phyloP scores from a whole-genome alignment of 1,139 yeast species.

The Hyphopichia fennica region DNA sequence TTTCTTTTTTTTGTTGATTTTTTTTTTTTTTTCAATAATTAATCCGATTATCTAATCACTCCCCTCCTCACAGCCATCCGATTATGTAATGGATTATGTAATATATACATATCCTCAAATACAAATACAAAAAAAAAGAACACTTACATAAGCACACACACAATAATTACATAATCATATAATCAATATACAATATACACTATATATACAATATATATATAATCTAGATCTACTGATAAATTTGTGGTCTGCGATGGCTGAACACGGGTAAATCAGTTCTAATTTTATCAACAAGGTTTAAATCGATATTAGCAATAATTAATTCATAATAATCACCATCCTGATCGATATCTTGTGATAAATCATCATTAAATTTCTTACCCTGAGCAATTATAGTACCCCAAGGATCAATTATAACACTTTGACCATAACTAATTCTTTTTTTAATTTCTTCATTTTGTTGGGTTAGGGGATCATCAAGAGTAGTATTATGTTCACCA shows the following conservation, averaged over 20 bases:
- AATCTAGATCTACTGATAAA: too few relatives aligned
- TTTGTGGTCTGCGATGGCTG: conserved; percentile 65
- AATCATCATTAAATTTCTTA: conserved; percentile 25
- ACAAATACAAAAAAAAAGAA: too few relatives aligned
- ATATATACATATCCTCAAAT: too few relatives aligned
- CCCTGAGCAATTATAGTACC: conserved; percentile 73
- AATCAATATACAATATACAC: too few relatives aligned
- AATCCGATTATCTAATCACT: too few relatives aligned
- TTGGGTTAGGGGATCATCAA: conserved; percentile 25
- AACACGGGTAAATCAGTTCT: conserved; percentile 73
- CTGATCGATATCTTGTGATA: conserved; percentile 21
- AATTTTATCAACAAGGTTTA: conserved; percentile 45
- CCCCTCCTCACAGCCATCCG: too few relatives aligned
- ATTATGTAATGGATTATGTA: too few relatives aligned
- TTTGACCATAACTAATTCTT: conserved; percentile 77
- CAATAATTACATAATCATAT: too few relatives aligned
- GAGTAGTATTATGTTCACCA: conserved; percentile 66
- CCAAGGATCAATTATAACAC: conserved; percentile 88
- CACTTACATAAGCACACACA: too few relatives aligned
- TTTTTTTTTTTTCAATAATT: too few relatives aligned
- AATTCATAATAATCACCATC: conserved; percentile 57
- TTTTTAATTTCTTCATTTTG: conserved; percentile 29
- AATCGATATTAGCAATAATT: conserved; percentile 70
- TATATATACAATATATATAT: too few relatives aligned
- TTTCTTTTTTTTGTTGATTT: too few relatives aligned